Base-by-base conservation (phyloP, 768 basidiomycete genomes). In the Cyclocybe cylindracea region DNA sequence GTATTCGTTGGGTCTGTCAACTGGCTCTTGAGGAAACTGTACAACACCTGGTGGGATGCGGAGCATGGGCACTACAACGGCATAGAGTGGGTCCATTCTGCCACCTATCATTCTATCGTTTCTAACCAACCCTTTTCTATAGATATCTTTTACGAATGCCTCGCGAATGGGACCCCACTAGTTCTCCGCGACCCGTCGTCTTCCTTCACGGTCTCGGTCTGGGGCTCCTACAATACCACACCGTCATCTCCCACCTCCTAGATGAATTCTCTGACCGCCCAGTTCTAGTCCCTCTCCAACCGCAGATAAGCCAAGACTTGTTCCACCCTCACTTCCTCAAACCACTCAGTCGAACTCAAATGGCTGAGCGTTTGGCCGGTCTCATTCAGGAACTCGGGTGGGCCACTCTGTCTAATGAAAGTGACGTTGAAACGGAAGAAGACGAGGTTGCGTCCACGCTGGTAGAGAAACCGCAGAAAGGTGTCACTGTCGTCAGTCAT, bases 151-250 rank as follows among this genome's bases (percentile, higher is more conserved):
- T 94, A 16, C 83, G 88, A 39, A 72, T 86, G 34, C 94, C 94
- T 2, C 60, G 70, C 7, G 66, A 73, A 10, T 94, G 91, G 91
- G 73, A 84, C 40, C 67, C 82, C 2, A 64, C 66, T 13, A 75
- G 64, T 37, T 85, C 81, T 19, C 77, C 76, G 31, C 79, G 82
- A 38, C 94, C 94, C 0, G 69, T 95, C 35, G 78, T 97, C 11
- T 92, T 94, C 63, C 66, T 93, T 35, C 94, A 97, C 61, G 95
- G 95, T 3, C 82, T 98, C 1, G 94, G 94, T 8, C 77, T 95
- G 44, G 94, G 94, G 3, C 67, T 91, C 9, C 61, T 85, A 14
- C 88, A 90, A 60, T 91, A 94, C 63, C 71, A 79, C 38, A 55
- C 71, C n/a, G 70, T 89, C 53, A 70, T 94, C 47, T 67, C 71